Evolutionary conservation across 805 yeast genomes (phyloP).

Genomic region (Kuraishia borneana): DNA sequence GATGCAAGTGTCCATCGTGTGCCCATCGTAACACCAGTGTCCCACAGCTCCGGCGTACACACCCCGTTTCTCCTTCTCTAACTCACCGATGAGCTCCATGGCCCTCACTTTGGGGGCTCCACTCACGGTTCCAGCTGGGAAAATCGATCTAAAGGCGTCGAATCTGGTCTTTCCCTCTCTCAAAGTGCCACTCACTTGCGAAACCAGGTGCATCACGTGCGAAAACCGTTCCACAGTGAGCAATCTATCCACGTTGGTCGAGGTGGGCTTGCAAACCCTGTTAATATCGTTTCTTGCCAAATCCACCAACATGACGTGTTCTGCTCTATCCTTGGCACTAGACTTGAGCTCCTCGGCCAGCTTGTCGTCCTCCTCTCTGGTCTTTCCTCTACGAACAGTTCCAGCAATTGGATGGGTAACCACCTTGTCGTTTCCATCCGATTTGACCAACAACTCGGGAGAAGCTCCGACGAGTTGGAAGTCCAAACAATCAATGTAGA

Average conservation of each 20-base stretch:
- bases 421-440: slow-evolving; percentile 60
- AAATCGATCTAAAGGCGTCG: slow-evolving; percentile 94
- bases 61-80: slow-evolving; percentile 89
- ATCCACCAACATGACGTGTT: slow-evolving; percentile 97
- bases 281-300: slow-evolving; percentile 94
- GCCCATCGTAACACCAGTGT: slow-evolving; percentile 93
- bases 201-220: slow-evolving; percentile 94
- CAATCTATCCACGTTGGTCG: slow-evolving; percentile 80
- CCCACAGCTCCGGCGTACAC: slow-evolving; percentile 99
- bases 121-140: slow-evolving; percentile 98
- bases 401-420: slow-evolving; percentile 98
- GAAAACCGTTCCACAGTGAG: slow-evolving; percentile 88
- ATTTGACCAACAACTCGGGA: slow-evolving; percentile 84
- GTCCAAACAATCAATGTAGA: slow-evolving; percentile 83
- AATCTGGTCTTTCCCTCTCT: slow-evolving; percentile 79
- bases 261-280: slow-evolving; percentile 80
- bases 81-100: slow-evolving; percentile 85
- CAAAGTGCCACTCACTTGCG: slow-evolving; percentile 87
- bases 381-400: slow-evolving; percentile 81
- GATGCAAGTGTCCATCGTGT: slow-evolving; percentile 93
- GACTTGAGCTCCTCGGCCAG: slow-evolving; percentile 64
- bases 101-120: slow-evolving; percentile 98
- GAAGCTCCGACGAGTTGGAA: slow-evolving; percentile 97
- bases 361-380: slow-evolving; percentile 83
- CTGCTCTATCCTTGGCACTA: slow-evolving; percentile 89